Percentiles rank a stretch among this genome's conserved stretches.
phyloP scores from a whole-genome alignment of 2,329 filamentous ascomycete species.

The Aureobasidium lini region DNA sequence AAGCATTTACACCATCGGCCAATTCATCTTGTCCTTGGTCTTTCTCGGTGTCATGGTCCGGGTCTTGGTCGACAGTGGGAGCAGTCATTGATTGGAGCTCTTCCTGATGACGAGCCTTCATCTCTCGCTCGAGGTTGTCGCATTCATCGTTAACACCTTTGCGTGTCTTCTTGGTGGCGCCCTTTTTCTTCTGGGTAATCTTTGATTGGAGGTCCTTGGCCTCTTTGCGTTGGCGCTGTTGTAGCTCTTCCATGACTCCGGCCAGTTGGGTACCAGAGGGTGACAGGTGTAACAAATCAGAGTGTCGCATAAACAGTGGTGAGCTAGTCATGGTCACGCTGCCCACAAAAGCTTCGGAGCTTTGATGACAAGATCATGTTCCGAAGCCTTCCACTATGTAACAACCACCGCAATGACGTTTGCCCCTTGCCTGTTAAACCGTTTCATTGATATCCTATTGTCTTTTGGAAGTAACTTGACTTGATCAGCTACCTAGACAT shows the following conservation, averaged over 20 bases:
- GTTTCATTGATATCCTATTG: neutral
- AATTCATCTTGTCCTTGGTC: neutral
- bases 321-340: conserved; percentile 5
- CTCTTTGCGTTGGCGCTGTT: conserved; percentile 78
- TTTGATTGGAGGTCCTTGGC: conserved; percentile 76
- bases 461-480: no score
- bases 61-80: neutral
- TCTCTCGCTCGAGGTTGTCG: conserved; percentile 48
- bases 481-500: neutral
- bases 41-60: neutral
- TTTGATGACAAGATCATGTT: neutral
- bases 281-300: neutral
- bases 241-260: conserved; percentile 60
- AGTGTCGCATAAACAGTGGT: neutral
- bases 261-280: neutral
- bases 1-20: neutral
- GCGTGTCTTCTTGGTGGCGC: conserved; percentile 74
- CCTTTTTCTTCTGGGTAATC: conserved; percentile 94
- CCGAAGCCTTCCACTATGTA: neutral
- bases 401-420: neutral
- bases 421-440: neutral
- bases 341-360: neutral
- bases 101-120: conserved; percentile 46
- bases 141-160: conserved; percentile 56
- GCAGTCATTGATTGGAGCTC: conserved; percentile 39